Evolutionary conservation across 2,329 filamentous ascomycete species (phyloP).

Genomic region (Scedosporium aurantiacum): DNA sequence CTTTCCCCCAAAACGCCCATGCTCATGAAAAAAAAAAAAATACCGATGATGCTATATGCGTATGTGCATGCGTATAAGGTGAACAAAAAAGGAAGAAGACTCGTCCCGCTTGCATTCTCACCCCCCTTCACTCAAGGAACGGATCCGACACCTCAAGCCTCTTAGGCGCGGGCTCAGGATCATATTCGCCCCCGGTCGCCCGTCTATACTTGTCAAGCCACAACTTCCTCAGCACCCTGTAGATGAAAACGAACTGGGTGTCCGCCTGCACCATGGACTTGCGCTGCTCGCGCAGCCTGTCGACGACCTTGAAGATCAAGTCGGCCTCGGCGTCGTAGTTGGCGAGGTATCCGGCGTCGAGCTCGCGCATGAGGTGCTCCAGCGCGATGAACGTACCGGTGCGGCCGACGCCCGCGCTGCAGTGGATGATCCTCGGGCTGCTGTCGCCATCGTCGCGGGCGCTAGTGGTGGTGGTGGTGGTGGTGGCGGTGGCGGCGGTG

Average conservation of each 20-base stretch:
- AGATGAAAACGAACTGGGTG: constrained; percentile 75
- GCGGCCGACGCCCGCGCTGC: constrained; percentile 85
- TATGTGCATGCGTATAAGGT: background rate
- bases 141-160: constrained; percentile 33
- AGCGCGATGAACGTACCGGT: constrained; percentile 93
- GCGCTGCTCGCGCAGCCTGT: constrained; percentile 71
- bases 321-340: constrained; percentile 33
- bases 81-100: background rate
- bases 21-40: background rate
- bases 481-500: constrained; percentile 13
- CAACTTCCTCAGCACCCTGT: constrained; percentile 67
- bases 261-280: constrained; percentile 94
- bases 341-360: constrained; percentile 61
- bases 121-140: background rate
- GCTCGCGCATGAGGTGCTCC: constrained; percentile 79
- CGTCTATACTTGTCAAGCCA: constrained; percentile 56
- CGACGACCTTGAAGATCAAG: constrained; percentile 67
- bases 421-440: constrained; percentile 69
- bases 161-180: constrained; percentile 38
- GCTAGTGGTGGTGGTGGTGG: too few species aligned
- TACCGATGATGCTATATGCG: background rate
- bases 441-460: constrained; percentile 21
- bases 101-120: too few species aligned
- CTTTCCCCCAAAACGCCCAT: background rate
- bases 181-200: constrained; percentile 14